Evolutionary conservation across 495 filamentous ascomycete species (phyloP), one percentile per base, ranked within the genome.

Genomic region (Wilcoxina mikolae): DNA sequence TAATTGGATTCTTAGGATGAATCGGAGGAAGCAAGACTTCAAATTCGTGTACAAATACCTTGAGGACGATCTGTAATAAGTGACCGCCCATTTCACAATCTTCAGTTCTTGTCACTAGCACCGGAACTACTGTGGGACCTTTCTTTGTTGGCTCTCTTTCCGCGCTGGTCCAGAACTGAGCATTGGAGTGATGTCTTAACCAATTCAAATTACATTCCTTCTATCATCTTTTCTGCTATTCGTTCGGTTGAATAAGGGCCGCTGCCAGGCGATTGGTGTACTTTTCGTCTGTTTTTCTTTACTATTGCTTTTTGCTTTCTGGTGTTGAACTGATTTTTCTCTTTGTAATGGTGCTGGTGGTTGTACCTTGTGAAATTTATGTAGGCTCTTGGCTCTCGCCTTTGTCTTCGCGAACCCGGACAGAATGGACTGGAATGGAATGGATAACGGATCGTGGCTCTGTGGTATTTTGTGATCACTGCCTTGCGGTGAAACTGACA

Each of bases 31-130:
- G 76, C 87, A 85, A 33, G 91, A 98, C 67, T 98, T 98, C 73
- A 91, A 93, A 70, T 98, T 98, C 67, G 81, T 85, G 41, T 98
- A 98, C 74, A 94, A 94, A 70, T 98, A 88, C 72, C 74, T 94
- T 55, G 88, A 94, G 68, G 87, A 94, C 68, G 87, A 94, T 64
- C 73, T 94, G 74, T 91, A 73, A 46, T 35, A 7, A 15, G 7
- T 35, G 7, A 15, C 31, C 31, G 15, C 31, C 15, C 31, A 35
- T 5, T 5, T 5, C 31, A 35, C 15, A 35, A 5, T n/a, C n/a
- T n/a, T n/a, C n/a, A n/a, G n/a, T n/a, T n/a, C n/a, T n/a, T n/a
- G n/a, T n/a, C n/a, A n/a, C n/a, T n/a, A n/a, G n/a, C n/a, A n/a
- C n/a, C n/a, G n/a, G n/a, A n/a, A n/a, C n/a, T n/a, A n/a, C n/a